Evolutionary conservation across 2,329 filamentous ascomycete genomes (phyloP).

Genomic region (Fonsecaea nubica): DNA sequence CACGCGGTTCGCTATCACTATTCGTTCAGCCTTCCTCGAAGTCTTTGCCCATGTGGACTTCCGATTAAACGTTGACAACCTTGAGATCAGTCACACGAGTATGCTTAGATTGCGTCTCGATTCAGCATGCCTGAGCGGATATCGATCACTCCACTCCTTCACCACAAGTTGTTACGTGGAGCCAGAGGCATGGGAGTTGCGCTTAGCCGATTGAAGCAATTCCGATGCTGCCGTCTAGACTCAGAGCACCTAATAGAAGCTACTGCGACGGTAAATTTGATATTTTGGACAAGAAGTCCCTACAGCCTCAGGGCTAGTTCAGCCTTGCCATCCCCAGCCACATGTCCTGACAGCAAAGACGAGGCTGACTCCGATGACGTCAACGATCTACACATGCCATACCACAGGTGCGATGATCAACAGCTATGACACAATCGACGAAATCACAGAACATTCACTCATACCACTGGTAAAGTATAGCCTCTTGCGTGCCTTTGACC

Average conservation of each 20-base stretch:
- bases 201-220: not conserved
- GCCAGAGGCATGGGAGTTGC: not conserved
- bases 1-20: too few relatives aligned
- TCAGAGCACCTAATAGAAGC: not conserved
- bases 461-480: not conserved
- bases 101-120: not conserved
- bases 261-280: not conserved
- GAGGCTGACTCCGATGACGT: not conserved
- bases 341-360: not conserved
- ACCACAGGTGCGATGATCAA: not conserved
- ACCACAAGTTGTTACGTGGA: not conserved
- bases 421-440: not conserved
- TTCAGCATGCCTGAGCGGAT: not conserved
- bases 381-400: not conserved
- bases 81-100: not conserved
- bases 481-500: not conserved
- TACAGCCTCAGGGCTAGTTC: not conserved
- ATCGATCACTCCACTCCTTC: not conserved
- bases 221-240: too few relatives aligned
- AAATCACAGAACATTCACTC: not conserved
- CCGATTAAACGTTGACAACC: not conserved
- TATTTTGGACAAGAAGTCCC: not conserved
- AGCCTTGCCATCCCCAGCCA: not conserved
- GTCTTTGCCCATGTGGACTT: too few relatives aligned
- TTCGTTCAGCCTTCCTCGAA: too few relatives aligned